Conservation (phyloP, 768 basidiomycete genomes). For the Lactarius psammicola region DNA sequence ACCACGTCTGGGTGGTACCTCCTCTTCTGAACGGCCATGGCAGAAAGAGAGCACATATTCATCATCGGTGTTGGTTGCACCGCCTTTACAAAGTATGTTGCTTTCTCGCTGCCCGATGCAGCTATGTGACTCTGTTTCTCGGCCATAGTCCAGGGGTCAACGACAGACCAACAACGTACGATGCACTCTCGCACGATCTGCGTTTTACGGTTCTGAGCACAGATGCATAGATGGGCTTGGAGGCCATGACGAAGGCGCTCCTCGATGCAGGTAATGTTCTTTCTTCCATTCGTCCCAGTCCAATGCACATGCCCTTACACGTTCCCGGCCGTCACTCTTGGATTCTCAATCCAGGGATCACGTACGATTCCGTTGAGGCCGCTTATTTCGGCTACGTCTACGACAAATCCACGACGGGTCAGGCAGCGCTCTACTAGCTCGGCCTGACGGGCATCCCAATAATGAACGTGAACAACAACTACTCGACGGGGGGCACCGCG, state of each 20-base stretch:
- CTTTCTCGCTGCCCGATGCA: not conserved
- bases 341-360: constrained; percentile 70
- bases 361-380: constrained; percentile 70
- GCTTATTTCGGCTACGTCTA: constrained; percentile 79
- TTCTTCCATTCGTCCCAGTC: not conserved
- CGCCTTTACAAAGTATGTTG: constrained; percentile 66
- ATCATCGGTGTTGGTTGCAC: constrained; percentile 75
- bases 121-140: not conserved
- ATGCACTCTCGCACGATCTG: not conserved
- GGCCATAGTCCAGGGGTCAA: constrained; percentile 55
- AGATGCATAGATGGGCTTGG: too few species aligned
- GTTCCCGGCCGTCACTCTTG: constrained; percentile 38
- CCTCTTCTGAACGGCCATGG: not conserved
- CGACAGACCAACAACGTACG: constrained; percentile 72
- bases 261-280: constrained; percentile 66
- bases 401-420: constrained; percentile 76
- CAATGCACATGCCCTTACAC: not conserved
- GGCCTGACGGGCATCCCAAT: constrained; percentile 84
- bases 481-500: constrained; percentile 78
- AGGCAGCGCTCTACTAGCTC: constrained; percentile 79
- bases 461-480: constrained; percentile 86
- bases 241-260: constrained; percentile 83
- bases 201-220: constrained; percentile 1
- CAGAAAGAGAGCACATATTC: constrained; percentile 38
- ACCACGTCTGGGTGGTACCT: too few species aligned